A percentile compares a stretch with the other conserved stretches of the same genome.
Evolutionary conservation across 2,329 filamentous ascomycete species (phyloP).

Genomic region (Thelonectria discophora): DNA sequence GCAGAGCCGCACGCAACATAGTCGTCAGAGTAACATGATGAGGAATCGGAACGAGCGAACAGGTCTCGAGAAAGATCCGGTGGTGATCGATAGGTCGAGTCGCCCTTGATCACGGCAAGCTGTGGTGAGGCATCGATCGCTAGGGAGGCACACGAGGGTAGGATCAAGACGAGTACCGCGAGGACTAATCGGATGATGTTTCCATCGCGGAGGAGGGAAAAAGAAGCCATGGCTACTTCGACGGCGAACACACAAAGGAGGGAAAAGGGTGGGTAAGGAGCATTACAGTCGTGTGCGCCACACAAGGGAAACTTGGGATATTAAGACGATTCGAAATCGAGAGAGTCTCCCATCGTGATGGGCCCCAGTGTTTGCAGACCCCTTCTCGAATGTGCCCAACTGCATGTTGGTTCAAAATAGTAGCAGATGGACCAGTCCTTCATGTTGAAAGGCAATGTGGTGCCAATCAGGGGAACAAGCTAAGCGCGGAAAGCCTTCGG

Average conservation of each 20-base stretch:
- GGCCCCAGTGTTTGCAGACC: slow-evolving; percentile 29
- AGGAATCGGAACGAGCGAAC: slow-evolving; percentile 17
- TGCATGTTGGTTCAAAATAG: slow-evolving; percentile 37
- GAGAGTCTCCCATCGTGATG: slow-evolving; percentile 19
- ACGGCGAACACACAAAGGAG: slow-evolving; percentile 18
- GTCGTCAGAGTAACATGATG: slow-evolving; percentile 32
- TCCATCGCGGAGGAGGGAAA: slow-evolving; percentile 31
- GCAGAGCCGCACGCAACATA: slow-evolving; percentile 33
- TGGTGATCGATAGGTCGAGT: slow-evolving; percentile 10
- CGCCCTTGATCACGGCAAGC: slow-evolving; percentile 28
- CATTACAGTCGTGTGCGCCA: slow-evolving; percentile 30
- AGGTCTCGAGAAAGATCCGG: background rate
- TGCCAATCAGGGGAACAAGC: slow-evolving; percentile 37
- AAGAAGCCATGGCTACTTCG: slow-evolving; percentile 37
- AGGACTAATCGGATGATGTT: slow-evolving; percentile 31
- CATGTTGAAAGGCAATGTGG: slow-evolving; percentile 34
- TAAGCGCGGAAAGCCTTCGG: slow-evolving; percentile 39
- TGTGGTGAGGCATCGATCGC: slow-evolving; percentile 30
- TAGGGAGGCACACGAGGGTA: slow-evolving; percentile 26
- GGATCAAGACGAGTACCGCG: slow-evolving; percentile 34
- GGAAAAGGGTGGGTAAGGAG: slow-evolving; percentile 26
- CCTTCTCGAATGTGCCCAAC: slow-evolving; percentile 26
- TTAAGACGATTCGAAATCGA: slow-evolving; percentile 33
- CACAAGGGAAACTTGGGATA: slow-evolving; percentile 30
- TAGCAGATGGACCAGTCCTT: slow-evolving; percentile 33